Evolutionary conservation across 2,329 filamentous ascomycete species (phyloP).

Genomic region (Fonsecaea pedrosoi): DNA sequence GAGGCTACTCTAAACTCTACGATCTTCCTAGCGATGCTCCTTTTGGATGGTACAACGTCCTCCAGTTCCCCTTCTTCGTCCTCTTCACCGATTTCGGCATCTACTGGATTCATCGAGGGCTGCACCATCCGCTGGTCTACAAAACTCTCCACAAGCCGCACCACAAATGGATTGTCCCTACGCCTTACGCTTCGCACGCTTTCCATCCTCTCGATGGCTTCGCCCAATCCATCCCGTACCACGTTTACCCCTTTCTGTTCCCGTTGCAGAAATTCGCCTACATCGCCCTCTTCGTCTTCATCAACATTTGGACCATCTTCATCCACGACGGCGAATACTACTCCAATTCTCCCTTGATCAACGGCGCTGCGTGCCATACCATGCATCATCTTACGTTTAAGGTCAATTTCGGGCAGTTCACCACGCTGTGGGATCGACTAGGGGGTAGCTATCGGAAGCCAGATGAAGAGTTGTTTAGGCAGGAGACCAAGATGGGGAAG

Average conservation of each 20-base stretch:
- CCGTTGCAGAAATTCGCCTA: constrained; percentile 91
- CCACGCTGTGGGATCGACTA: constrained; percentile 87
- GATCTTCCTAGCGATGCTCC: constrained; percentile 77
- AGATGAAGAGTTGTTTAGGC: constrained; percentile 82
- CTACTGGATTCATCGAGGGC: constrained; percentile 87
- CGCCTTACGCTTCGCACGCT: constrained; percentile 87
- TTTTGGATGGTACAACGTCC: constrained; percentile 75
- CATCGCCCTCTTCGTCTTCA: constrained; percentile 83
- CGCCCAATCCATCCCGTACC: constrained; percentile 86
- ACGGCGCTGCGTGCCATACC: constrained; percentile 92
- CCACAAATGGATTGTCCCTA: constrained; percentile 99
- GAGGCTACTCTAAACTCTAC: constrained; percentile 86
- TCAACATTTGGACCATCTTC: constrained; percentile 97
- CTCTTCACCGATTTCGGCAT: constrained; percentile 87
- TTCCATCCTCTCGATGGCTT: constrained; percentile 96
- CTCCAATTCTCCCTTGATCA: constrained; percentile 87
- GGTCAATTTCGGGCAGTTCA: constrained; percentile 95
- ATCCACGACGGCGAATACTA: constrained; percentile 97
- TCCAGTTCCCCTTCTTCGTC: constrained; percentile 88
- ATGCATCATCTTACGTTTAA: constrained; percentile 84
- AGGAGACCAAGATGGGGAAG: constrained; percentile 83
- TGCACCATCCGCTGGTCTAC: constrained; percentile 83
- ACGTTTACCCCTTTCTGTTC: constrained; percentile 90
- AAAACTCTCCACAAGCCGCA: constrained; percentile 93
- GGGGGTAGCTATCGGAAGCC: constrained; percentile 87